These are phyloP conservation scores for Candida caryicola DNA, from an alignment of 805 yeast genomes.

Conservation along the genomic window DNA sequence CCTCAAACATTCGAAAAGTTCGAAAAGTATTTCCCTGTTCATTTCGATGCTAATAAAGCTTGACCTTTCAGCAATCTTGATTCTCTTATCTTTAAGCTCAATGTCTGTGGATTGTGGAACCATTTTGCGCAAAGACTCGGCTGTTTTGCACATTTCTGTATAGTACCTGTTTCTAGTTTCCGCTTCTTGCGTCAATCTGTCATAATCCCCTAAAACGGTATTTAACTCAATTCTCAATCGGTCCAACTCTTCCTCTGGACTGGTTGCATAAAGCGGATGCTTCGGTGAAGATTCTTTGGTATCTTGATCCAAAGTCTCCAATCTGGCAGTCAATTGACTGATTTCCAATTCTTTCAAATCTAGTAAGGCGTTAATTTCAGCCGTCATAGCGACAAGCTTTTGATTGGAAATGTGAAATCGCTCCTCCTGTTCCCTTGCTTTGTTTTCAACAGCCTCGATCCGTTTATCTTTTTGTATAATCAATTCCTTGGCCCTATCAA, in stretches of 20 bases:
- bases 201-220: no score
- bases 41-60: no score
- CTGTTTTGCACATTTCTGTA: neutral
- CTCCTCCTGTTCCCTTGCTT: neutral
- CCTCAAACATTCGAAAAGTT: conserved; percentile 1
- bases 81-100: no score
- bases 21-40: neutral
- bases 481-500: neutral
- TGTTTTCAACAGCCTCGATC: neutral
- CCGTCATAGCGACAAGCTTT: neutral
- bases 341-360: neutral
- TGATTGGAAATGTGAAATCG: no score
- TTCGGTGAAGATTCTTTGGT: no score
- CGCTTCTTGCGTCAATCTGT: neutral
- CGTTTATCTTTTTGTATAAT: neutral
- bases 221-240: no score
- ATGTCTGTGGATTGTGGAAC: no score
- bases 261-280: no score
- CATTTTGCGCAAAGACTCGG: neutral
- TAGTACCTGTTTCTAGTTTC: neutral
- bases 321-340: neutral
- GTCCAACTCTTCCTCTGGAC: no score
- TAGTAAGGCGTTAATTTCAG: neutral
- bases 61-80: no score
- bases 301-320: neutral